A percentile compares a stretch with the other conserved stretches of the same genome.
These are phyloP conservation scores for Apiotrichum montevideense DNA, from an alignment of 1,284 basidiomycete genomes.

Conservation along the genomic window DNA sequence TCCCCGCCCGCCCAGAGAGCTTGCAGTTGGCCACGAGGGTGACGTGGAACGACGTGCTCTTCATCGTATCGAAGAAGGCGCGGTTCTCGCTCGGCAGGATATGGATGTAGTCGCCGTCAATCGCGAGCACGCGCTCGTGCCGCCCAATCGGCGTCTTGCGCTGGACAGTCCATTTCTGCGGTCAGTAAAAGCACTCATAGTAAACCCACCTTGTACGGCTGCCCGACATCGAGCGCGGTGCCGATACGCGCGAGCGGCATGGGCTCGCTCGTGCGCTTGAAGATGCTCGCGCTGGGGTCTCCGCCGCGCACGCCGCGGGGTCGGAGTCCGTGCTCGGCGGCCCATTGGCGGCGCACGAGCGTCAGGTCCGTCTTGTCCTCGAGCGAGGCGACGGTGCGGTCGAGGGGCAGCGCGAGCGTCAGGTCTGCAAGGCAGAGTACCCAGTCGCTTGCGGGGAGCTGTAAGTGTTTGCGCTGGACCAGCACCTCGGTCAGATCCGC, in stretches of 20 bases:
- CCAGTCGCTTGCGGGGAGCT: conserved; percentile 71
- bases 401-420: conserved; percentile 80
- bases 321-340: conserved; percentile 56
- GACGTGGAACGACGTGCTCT: conserved; percentile 88
- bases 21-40: conserved; percentile 77
- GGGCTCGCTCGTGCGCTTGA: conserved; percentile 73
- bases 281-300: conserved; percentile 93
- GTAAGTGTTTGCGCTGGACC: conserved; percentile 63
- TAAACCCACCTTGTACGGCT: conserved; percentile 65
- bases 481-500: conserved; percentile 87
- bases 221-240: conserved; percentile 52
- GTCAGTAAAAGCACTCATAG: neutral
- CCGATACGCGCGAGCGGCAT: conserved; percentile 51
- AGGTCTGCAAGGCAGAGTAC: conserved; percentile 71
- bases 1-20: conserved; percentile 68
- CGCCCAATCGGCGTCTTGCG: conserved; percentile 89
- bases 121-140: conserved; percentile 83
- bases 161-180: conserved; percentile 83
- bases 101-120: conserved; percentile 92
- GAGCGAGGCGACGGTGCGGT: conserved; percentile 89
- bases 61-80: conserved; percentile 77
- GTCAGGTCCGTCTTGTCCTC: conserved; percentile 79
- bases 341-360: conserved; percentile 70
- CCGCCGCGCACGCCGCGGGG: conserved; percentile 50
- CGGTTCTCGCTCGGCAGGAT: conserved; percentile 82